Percentiles rank a stretch among this genome's conserved stretches.
Conservation (phyloP, 2,329 filamentous ascomycete genomes). For the Trichoderma sp. region DNA sequence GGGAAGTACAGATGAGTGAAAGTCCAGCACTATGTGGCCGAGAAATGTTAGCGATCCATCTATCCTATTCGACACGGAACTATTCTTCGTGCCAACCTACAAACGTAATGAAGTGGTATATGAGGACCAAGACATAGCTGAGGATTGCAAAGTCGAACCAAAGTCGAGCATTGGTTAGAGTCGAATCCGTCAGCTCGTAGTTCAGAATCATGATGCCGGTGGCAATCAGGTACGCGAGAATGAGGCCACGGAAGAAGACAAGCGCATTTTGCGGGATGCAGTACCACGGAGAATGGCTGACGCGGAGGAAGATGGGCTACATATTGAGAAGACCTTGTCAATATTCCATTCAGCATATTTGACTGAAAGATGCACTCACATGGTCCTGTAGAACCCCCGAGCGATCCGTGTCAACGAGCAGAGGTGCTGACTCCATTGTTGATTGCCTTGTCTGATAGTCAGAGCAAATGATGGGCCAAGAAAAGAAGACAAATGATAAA, state of each 20-base stretch:
- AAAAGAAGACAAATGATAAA: not conserved
- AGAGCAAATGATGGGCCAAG: not conserved
- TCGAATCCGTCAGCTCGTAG: slow-evolving; percentile 51
- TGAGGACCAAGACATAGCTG: slow-evolving; percentile 47
- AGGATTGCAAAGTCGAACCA: slow-evolving; percentile 56
- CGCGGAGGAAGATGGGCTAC: slow-evolving; percentile 56
- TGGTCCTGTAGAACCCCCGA: slow-evolving; percentile 44
- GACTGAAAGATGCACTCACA: slow-evolving; percentile 33
- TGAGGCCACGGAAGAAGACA: slow-evolving; percentile 48
- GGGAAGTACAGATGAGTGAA: slow-evolving; percentile 57
- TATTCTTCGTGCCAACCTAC: slow-evolving; percentile 43
- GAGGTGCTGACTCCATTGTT: slow-evolving; percentile 43
- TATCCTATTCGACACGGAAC: too few species aligned
- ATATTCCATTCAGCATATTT: not conserved
- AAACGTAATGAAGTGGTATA: slow-evolving; percentile 53
- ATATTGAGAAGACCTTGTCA: slow-evolving; percentile 22
- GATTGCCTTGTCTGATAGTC: not conserved
- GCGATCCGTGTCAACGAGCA: slow-evolving; percentile 39
- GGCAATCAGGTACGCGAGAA: slow-evolving; percentile 50
- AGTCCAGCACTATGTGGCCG: slow-evolving; percentile 50
- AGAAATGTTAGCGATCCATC: not conserved
- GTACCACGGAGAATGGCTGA: slow-evolving; percentile 56
- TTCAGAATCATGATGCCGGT: slow-evolving; percentile 48
- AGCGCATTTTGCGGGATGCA: slow-evolving; percentile 52
- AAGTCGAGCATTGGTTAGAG: slow-evolving; percentile 47